Evolutionary conservation across 768 basidiomycete genomes (phyloP), one percentile per base, ranked within the genome.

Genomic region (Pleurotus platypus): DNA sequence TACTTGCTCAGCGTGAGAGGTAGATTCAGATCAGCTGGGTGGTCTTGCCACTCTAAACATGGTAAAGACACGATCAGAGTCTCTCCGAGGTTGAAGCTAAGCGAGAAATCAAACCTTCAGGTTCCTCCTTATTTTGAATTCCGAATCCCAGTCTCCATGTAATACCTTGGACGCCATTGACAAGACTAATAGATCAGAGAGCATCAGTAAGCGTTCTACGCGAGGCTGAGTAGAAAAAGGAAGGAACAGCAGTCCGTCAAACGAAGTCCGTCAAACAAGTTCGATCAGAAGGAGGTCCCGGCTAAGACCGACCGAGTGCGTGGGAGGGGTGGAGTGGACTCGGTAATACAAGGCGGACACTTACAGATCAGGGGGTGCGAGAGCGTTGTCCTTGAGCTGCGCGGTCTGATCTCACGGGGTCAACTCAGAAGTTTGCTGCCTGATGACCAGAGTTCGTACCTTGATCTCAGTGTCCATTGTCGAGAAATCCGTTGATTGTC

Each of bases 71-170:
- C 42, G 20, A 46, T 47, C 20, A 45, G 18, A 45, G 18, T 12
- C 3, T 39, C 13, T 5, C 20, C 43, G 13, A 26, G 4, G 27
- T 8, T 8, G 8, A 26, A 4, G 16, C 47, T 35, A 56, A 22
- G 20, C n/a, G n/a, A 53, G 27, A 38, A 60, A 39, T 57, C 71
- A 42, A 59, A 83, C 83, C 82, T 76, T 85, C 85, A 3, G 84
- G 84, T 66, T 78, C 68, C 13, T 67, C 62, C 4, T 80, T 72
- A 60, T 83, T 69, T 47, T 80, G 69, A 38, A 85, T 70, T 2
- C 84, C 84, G 64, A 82, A 84, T 2, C 76, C 84, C n/a, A 85
- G 72, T 57, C 85, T 70, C 82, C 83, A 86, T 27, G 85, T 85
- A 45, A 85, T 79, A 24, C 83, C 83, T 67, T 81, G 81, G n/a